phyloP scores from a whole-genome alignment of 2,329 filamentous ascomycete species.

The Ophiostoma himal-ulmi region DNA sequence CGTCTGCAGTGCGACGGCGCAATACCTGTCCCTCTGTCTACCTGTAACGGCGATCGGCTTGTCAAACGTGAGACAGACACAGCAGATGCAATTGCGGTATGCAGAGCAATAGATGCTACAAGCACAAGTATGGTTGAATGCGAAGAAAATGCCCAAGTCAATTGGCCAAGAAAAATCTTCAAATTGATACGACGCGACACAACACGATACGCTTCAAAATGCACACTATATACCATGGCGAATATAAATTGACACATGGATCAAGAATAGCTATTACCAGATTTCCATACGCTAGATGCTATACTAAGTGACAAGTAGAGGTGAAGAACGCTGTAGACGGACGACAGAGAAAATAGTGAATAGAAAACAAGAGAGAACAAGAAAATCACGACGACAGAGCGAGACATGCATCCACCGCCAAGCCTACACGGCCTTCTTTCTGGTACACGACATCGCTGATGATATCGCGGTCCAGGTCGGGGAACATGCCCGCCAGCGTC shows the following conservation, averaged over 20 bases:
- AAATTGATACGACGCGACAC: too few relatives aligned
- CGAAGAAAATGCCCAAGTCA: too few relatives aligned
- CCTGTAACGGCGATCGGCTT: neutral
- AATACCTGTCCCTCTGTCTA: neutral
- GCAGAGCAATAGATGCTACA: neutral
- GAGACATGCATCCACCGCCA: conserved; percentile 81
- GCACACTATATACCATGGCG: too few relatives aligned
- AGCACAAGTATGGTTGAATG: neutral
- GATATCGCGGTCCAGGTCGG: conserved; percentile 84
- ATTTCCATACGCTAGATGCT: conserved; percentile 6
- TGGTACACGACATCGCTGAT: conserved; percentile 95
- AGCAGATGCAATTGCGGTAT: neutral
- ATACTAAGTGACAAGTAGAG: neutral
- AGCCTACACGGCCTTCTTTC: conserved; percentile 83
- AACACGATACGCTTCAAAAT: neutral
- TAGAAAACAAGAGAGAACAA: neutral
- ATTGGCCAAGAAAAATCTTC: too few relatives aligned
- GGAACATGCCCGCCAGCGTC: conserved; percentile 93
- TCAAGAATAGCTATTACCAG: neutral
- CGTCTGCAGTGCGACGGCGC: neutral
- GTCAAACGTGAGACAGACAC: neutral
- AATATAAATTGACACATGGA: too few relatives aligned
- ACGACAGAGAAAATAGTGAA: neutral
- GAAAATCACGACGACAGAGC: conserved; percentile 47
- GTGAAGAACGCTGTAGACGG: neutral